These are phyloP conservation scores for Candida ponderosae DNA, from an alignment of 805 yeast species.

Conservation along the genomic window DNA sequence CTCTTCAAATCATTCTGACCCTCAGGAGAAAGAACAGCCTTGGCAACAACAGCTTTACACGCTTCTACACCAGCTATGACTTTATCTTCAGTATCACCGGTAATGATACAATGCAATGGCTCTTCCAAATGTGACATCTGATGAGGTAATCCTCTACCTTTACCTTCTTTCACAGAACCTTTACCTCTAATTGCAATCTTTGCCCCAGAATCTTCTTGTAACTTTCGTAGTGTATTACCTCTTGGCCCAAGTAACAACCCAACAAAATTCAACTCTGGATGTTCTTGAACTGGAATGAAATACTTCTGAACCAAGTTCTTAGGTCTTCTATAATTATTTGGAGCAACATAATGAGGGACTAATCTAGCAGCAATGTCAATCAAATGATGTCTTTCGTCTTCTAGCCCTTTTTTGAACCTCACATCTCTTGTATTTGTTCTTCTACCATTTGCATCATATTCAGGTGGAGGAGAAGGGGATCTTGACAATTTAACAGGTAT, in stretches of 20 bases:
- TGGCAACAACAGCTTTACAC: constrained; percentile 68
- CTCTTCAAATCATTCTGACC: constrained; percentile 90
- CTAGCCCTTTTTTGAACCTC: constrained; percentile 52
- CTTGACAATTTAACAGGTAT: constrained; percentile 41
- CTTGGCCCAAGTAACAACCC: constrained; percentile 92
- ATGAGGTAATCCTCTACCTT: constrained; percentile 32
- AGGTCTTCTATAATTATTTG: constrained; percentile 65
- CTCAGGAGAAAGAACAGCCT: constrained; percentile 83
- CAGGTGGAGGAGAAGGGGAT: constrained; percentile 91
- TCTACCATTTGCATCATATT: constrained; percentile 75
- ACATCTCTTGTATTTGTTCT: constrained; percentile 80
- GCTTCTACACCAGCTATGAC: constrained; percentile 67
- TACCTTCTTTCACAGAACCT: constrained; percentile 94
- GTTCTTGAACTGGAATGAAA: constrained; percentile 75
- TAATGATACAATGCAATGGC: constrained; percentile 81
- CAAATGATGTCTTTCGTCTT: constrained; percentile 71
- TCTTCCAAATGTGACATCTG: constrained; percentile 57
- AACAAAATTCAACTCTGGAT: constrained; percentile 89
- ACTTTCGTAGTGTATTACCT: constrained; percentile 76
- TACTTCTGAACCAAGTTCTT: constrained; percentile 73
- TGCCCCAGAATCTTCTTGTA: constrained; percentile 86
- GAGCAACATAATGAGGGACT: constrained; percentile 75
- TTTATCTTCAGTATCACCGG: constrained; percentile 74
- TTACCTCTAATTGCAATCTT: constrained; percentile 86
- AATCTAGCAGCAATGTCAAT: constrained; percentile 67